Percentiles rank a stretch among this genome's conserved stretches.
phyloP scores from a whole-genome alignment of 768 basidiomycete genomes.

The Tylopilus plumbeoviolaceoides region DNA sequence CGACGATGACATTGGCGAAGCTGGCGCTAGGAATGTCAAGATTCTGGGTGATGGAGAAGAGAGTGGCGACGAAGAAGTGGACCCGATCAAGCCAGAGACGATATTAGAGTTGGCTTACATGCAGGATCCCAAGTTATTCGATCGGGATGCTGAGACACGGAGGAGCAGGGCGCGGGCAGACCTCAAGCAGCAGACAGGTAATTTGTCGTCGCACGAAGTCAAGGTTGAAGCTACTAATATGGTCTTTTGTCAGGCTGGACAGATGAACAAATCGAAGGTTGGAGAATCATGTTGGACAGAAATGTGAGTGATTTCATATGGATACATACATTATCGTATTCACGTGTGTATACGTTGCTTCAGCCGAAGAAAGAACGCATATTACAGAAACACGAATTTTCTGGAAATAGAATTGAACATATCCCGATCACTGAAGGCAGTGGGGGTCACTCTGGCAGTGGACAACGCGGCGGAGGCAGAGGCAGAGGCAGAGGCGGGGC shows the following conservation, averaged over 20 bases:
- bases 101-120: slow-evolving; percentile 77
- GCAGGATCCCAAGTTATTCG: slow-evolving; percentile 68
- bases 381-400: slow-evolving; percentile 70
- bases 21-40: slow-evolving; percentile 38
- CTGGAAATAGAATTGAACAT: slow-evolving; percentile 48
- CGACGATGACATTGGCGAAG: slow-evolving; percentile 54
- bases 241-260: slow-evolving; percentile 49
- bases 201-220: slow-evolving; percentile 9
- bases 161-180: slow-evolving; percentile 63
- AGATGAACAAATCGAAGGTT: slow-evolving; percentile 90
- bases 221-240: background rate
- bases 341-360: slow-evolving; percentile 1
- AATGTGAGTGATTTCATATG: slow-evolving; percentile 53
- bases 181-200: slow-evolving; percentile 66
- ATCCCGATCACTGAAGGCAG: background rate
- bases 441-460: slow-evolving; percentile 7
- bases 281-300: slow-evolving; percentile 85
- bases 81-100: slow-evolving; percentile 45
- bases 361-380: slow-evolving; percentile 76
- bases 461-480: slow-evolving; percentile 12
- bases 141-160: slow-evolving; percentile 69
- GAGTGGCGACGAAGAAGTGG: slow-evolving; percentile 35
- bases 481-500: slow-evolving; percentile 38
- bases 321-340: slow-evolving; percentile 9
- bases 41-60: slow-evolving; percentile 58